Percentiles rank a stretch among this genome's conserved stretches.
Conservation (phyloP, 1,284 basidiomycete genomes). For the Puccinia hordei region DNA sequence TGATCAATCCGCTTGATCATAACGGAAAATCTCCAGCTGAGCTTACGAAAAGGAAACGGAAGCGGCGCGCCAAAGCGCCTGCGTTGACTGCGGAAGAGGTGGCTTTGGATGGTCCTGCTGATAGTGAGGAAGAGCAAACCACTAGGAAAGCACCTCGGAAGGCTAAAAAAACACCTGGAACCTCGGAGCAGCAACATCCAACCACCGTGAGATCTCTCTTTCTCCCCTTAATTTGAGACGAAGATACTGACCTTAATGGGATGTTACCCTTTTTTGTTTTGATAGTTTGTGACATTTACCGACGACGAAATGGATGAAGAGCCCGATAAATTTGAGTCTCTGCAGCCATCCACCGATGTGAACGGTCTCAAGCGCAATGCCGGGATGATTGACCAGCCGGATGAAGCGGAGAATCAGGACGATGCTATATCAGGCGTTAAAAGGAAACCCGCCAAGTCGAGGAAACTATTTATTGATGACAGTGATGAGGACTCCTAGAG, state of each 20-base stretch:
- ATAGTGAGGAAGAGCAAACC: background rate
- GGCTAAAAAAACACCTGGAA: slow-evolving; percentile 27
- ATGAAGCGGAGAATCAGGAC: slow-evolving; percentile 19
- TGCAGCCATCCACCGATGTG: background rate
- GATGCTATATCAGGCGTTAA: slow-evolving; percentile 8
- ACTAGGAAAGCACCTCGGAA: slow-evolving; percentile 12
- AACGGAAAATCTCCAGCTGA: slow-evolving; percentile 71
- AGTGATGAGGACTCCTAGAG: slow-evolving; percentile 44
- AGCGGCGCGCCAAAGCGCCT: slow-evolving; percentile 53
- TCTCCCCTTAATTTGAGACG: background rate
- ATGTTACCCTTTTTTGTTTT: no score
- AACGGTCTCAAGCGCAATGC: slow-evolving; percentile 23
- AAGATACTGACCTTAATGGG: background rate
- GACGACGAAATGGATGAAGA: slow-evolving; percentile 46
- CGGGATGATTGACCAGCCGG: background rate
- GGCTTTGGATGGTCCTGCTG: slow-evolving; percentile 15
- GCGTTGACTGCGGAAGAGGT: slow-evolving; percentile 16
- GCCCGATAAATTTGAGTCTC: slow-evolving; percentile 13
- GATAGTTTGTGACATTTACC: slow-evolving; percentile 41
- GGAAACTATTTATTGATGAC: slow-evolving; percentile 35
- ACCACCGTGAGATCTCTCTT: slow-evolving; percentile 13
- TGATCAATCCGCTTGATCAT: slow-evolving; percentile 73
- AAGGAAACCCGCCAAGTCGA: slow-evolving; percentile 21
- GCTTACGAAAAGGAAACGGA: slow-evolving; percentile 69
- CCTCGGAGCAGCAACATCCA: slow-evolving; percentile 14